Evolutionary conservation across 768 basidiomycete genomes (phyloP).

Genomic region (Candolleomyces efflorescens): DNA sequence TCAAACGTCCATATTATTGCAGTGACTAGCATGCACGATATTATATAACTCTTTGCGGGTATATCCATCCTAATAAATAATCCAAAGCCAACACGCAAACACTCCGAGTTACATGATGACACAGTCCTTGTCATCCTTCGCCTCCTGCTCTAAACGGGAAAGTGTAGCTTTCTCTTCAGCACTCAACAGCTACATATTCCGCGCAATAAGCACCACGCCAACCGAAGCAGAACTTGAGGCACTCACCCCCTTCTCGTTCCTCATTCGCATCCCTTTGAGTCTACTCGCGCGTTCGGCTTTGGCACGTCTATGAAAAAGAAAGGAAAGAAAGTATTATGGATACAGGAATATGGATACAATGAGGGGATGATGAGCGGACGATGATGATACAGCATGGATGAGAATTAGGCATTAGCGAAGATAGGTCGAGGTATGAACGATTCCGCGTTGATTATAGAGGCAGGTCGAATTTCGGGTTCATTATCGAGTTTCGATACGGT

Average conservation of each 20-base stretch:
- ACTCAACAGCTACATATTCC: conserved; percentile 41
- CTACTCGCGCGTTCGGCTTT: conserved; percentile 70
- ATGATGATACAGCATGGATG: background rate
- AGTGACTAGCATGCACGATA: background rate
- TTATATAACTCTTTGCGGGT: background rate
- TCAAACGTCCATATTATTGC: too few relatives aligned
- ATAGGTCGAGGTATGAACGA: conserved; percentile 67
- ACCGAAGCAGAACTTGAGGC: background rate
- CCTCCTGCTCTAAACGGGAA: conserved; percentile 43
- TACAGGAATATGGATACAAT: conserved; percentile 20
- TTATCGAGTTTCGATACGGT: conserved; percentile 18
- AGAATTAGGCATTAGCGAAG: conserved; percentile 58
- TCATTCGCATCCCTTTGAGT: conserved; percentile 64
- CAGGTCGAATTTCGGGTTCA: conserved; percentile 31
- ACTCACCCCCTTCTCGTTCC: conserved; percentile 74
- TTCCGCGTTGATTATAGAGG: conserved; percentile 32
- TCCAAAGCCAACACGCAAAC: background rate
- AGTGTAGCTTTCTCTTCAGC: conserved; percentile 62
- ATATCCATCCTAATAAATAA: conserved; percentile 11
- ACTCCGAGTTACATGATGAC: conserved; percentile 41
- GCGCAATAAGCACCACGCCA: background rate
- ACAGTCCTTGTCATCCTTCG: conserved; percentile 48
- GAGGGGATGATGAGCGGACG: conserved; percentile 5
- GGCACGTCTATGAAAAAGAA: conserved; percentile 45
- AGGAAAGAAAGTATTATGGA: conserved; percentile 15